phyloP scores from a whole-genome alignment of 1,284 basidiomycete genomes.

The Puccinia brachypodii region DNA sequence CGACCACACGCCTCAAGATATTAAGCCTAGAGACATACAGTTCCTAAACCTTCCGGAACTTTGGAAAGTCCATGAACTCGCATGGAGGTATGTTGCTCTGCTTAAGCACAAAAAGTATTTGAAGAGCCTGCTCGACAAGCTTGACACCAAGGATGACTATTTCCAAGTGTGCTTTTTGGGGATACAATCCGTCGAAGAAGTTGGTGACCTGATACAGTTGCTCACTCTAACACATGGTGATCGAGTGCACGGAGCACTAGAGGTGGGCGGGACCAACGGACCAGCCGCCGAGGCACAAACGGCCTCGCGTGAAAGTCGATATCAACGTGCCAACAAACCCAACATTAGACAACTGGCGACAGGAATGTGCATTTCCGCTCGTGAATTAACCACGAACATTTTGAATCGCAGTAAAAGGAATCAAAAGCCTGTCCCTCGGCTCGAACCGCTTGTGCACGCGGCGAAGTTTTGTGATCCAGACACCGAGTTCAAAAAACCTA shows the following conservation, averaged over 20 bases:
- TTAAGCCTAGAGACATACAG: constrained; percentile 61
- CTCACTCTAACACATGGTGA: constrained; percentile 72
- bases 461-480: constrained; percentile 75
- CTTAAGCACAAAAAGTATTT: constrained; percentile 71
- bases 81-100: constrained; percentile 81
- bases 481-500: constrained; percentile 57
- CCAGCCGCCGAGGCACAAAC: constrained; percentile 51
- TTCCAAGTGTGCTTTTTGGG: constrained; percentile 67
- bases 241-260: constrained; percentile 64
- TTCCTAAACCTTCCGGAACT: constrained; percentile 76
- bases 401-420: constrained; percentile 64
- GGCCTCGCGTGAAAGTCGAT: constrained; percentile 79
- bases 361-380: constrained; percentile 74
- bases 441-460: constrained; percentile 70
- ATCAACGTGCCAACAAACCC: constrained; percentile 79
- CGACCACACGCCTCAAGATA: constrained; percentile 51
- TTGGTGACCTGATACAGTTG: constrained; percentile 91
- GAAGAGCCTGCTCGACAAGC: constrained; percentile 66
- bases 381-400: constrained; percentile 79
- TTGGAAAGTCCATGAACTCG: constrained; percentile 82
- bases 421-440: constrained; percentile 72
- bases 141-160: constrained; percentile 69
- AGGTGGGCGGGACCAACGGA: constrained; percentile 56
- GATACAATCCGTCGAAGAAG: constrained; percentile 70
- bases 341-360: constrained; percentile 72